Evolutionary conservation across 75 land plant genomes (phyloP).

Genomic region (Pseudotsuga menziesii): DNA sequence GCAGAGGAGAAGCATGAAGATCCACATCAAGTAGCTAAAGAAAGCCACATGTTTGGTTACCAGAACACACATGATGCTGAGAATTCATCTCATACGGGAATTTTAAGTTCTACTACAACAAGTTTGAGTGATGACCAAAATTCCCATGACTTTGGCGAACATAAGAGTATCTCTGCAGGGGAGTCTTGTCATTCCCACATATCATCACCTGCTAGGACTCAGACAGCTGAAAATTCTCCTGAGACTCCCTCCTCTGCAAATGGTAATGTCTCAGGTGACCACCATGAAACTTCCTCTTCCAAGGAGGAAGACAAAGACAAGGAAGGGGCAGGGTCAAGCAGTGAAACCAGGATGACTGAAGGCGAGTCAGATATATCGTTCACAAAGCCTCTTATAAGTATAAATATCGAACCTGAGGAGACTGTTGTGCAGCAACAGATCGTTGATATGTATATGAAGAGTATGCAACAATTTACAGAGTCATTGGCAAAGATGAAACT

Average conservation of each 20-base stretch:
- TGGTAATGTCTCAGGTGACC: background rate
- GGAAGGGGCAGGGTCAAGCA: background rate
- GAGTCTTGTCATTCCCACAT: conserved; percentile 13
- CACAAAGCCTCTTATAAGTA: conserved; percentile 32
- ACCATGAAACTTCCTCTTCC: background rate
- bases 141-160: conserved; percentile 23
- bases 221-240: conserved; percentile 10
- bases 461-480: conserved; percentile 86
- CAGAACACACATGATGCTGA: conserved; percentile 22
- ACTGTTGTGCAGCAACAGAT: conserved; percentile 70
- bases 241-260: conserved; percentile 39
- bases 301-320: conserved; percentile 8
- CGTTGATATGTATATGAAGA: conserved; percentile 81
- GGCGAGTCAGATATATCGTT: conserved; percentile 18
- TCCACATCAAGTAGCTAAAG: conserved; percentile 8
- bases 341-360: conserved; percentile 12
- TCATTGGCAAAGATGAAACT: conserved; percentile 80
- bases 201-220: conserved; percentile 14
- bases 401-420: conserved; percentile 48
- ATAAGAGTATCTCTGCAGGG: conserved; percentile 17
- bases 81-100: conserved; percentile 16
- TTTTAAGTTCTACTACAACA: conserved; percentile 41
- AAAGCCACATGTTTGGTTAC: conserved; percentile 19
- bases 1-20: conserved; percentile 10
- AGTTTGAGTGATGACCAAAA: conserved; percentile 42